phyloP scores from a whole-genome alignment of 306 rosid species.

The Cucurbita maxima region DNA sequence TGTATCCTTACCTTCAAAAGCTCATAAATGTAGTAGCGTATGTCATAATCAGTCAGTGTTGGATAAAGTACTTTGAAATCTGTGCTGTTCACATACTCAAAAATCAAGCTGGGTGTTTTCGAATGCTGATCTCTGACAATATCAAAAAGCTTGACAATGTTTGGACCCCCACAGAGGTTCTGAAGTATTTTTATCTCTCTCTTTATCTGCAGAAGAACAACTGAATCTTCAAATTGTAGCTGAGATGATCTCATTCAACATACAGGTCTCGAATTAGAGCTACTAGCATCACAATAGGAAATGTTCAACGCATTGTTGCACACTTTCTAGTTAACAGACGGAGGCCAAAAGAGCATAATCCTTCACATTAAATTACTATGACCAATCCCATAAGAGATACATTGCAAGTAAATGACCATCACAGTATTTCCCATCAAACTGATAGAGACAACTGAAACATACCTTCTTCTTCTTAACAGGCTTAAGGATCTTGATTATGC shows the following conservation, averaged over 20 bases:
- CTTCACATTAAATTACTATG: background rate
- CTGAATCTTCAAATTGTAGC: background rate
- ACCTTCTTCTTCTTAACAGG: constrained; percentile 92
- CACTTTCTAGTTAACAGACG: background rate
- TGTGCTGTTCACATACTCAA: constrained; percentile 30
- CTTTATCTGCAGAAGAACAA: constrained; percentile 18
- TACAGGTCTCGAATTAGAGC: background rate
- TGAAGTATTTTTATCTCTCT: constrained; percentile 37
- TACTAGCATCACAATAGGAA: background rate
- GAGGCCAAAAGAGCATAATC: background rate
- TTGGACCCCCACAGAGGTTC: constrained; percentile 34
- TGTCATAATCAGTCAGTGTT: constrained; percentile 28
- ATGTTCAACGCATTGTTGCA: background rate
- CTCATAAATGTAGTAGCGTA: constrained; percentile 34
- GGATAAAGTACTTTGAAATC: constrained; percentile 33
- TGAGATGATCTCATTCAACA: background rate
- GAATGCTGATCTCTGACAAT: constrained; percentile 31
- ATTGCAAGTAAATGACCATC: too few species aligned
- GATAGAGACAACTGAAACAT: background rate
- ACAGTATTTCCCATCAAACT: too few species aligned
- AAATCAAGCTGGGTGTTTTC: constrained; percentile 32
- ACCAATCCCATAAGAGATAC: too few species aligned
- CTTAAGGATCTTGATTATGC: constrained; percentile 94
- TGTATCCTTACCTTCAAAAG: constrained; percentile 21
- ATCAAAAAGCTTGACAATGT: constrained; percentile 29